These are phyloP conservation scores for Sporothrix phasma DNA, from an alignment of 2,329 filamentous ascomycete species.

Conservation along the genomic window DNA sequence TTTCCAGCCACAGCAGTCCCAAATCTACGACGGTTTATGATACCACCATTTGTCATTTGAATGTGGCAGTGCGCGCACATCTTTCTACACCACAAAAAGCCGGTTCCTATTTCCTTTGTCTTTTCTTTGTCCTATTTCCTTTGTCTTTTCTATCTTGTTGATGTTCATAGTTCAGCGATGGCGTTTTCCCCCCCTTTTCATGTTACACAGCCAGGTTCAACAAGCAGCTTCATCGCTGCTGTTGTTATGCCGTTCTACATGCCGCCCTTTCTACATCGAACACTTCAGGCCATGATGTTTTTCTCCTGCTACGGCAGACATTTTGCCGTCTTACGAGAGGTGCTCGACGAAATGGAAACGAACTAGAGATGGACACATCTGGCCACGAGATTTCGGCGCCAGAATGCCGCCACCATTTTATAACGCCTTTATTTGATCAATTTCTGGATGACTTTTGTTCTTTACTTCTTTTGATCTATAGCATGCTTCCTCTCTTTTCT, in stretches of 20 bases:
- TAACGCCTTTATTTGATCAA: slow-evolving; percentile 8
- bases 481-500: neutral
- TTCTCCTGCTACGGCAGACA: slow-evolving; percentile 8
- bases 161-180: slow-evolving; percentile 24
- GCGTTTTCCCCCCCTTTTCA: slow-evolving; percentile 21
- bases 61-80: neutral
- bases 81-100: neutral
- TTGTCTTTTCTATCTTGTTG: slow-evolving; percentile 12
- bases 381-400: slow-evolving; percentile 9
- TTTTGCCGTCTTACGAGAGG: neutral
- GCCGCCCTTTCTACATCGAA: slow-evolving; percentile 19
- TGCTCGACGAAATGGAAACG: slow-evolving; percentile 10
- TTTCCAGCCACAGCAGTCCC: neutral
- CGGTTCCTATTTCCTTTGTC: neutral
- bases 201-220: neutral
- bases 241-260: neutral
- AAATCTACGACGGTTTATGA: neutral
- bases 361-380: slow-evolving; percentile 1
- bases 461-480: neutral
- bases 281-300: neutral
- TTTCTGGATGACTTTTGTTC: neutral
- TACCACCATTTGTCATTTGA: neutral
- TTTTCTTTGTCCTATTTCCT: neutral
- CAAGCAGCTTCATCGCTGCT: neutral
- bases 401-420: slow-evolving; percentile 10